Percentiles rank a stretch among this genome's conserved stretches.
phyloP scores from a whole-genome alignment of 257 asterid genomes.

The Penstemon barbatus region DNA sequence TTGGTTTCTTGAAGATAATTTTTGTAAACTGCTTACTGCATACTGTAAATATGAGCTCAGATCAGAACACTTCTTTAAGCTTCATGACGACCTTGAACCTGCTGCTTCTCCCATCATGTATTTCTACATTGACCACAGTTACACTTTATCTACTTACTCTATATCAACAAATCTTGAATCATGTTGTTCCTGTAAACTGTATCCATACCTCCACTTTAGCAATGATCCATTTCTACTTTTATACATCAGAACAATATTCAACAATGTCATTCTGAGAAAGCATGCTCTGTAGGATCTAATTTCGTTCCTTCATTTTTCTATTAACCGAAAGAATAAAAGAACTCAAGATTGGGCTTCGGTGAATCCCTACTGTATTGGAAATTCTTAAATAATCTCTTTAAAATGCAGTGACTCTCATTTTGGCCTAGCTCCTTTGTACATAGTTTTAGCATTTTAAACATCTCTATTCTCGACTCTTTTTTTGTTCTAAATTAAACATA shows the following conservation, averaged over 20 bases:
- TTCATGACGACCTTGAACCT: not conserved
- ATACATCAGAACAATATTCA: slow-evolving; percentile 1
- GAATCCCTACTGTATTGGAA: not conserved
- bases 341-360: not conserved
- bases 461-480: not conserved
- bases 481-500: not conserved
- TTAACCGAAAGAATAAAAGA: not conserved
- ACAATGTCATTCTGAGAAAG: not conserved
- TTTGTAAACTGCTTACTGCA: not conserved
- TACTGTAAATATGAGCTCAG: not conserved
- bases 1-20: not conserved
- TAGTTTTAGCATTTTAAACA: not conserved
- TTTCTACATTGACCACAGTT: not conserved
- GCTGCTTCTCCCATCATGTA: not conserved
- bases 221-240: not conserved
- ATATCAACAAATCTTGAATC: not conserved
- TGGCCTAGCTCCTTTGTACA: not conserved
- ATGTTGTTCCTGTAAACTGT: not conserved
- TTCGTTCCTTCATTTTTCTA: not conserved
- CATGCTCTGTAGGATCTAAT: not conserved
- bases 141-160: not conserved
- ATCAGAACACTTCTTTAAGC: not conserved
- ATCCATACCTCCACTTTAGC: not conserved
- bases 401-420: not conserved
- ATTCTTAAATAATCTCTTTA: not conserved